Conservation (phyloP, 2,329 filamentous ascomycete genomes). For the Plectosphaerella cucumerina region DNA sequence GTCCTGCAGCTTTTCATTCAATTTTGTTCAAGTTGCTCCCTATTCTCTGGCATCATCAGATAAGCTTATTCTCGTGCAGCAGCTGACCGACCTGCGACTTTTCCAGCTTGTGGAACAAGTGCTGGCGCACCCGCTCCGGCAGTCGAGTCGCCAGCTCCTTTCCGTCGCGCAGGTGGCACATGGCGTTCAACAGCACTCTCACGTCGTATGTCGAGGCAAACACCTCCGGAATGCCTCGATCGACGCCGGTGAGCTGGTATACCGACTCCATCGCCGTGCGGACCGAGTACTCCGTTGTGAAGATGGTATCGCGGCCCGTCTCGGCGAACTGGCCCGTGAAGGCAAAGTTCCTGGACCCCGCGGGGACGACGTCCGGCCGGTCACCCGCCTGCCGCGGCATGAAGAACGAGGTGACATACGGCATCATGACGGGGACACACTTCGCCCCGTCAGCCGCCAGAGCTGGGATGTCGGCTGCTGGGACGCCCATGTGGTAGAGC, state of each 20-base stretch:
- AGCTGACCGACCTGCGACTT: background rate
- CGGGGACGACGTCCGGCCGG: slow-evolving; percentile 32
- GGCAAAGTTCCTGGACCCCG: slow-evolving; percentile 29
- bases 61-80: background rate
- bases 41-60: background rate
- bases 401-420: slow-evolving; percentile 31
- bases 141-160: slow-evolving; percentile 12
- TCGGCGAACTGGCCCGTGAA: slow-evolving; percentile 37
- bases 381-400: slow-evolving; percentile 27
- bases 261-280: slow-evolving; percentile 33
- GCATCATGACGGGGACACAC: slow-evolving; percentile 33
- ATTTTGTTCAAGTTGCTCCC: no score
- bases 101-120: slow-evolving; percentile 11
- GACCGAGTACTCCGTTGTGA: slow-evolving; percentile 27
- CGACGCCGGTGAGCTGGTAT: slow-evolving; percentile 16
- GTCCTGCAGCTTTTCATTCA: no score
- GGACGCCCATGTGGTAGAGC: slow-evolving; percentile 31
- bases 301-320: slow-evolving; percentile 29
- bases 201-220: slow-evolving; percentile 20
- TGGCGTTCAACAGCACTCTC: slow-evolving; percentile 18
- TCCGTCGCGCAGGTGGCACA: slow-evolving; percentile 11
- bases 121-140: background rate
- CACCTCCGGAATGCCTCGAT: slow-evolving; percentile 21
- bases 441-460: slow-evolving; percentile 12
- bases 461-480: slow-evolving; percentile 15